A percentile compares a stretch with the other conserved stretches of the same genome.
Conservation (phyloP, 148 eudicot genomes). For the Talinum fruticosum region DNA sequence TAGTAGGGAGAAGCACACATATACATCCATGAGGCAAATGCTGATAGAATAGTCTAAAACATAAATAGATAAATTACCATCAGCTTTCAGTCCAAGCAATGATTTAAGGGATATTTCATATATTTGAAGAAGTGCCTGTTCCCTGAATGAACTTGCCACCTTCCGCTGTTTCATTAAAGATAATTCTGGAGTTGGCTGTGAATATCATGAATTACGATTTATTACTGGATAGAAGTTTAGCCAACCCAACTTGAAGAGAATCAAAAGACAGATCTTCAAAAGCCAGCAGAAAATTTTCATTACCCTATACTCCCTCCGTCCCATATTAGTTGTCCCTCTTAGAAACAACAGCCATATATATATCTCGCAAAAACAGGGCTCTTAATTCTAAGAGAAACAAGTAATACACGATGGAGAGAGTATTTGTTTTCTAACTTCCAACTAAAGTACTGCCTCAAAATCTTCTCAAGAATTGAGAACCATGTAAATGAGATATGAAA, state of each 20-base stretch:
- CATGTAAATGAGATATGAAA: too few species aligned
- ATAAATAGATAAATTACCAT: slow-evolving; percentile 47
- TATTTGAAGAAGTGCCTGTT: slow-evolving; percentile 64
- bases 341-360: too few species aligned
- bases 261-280: neutral
- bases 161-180: slow-evolving; percentile 69
- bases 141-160: slow-evolving; percentile 67
- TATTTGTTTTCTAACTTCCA: too few species aligned
- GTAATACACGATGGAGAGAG: too few species aligned
- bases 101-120: slow-evolving; percentile 83
- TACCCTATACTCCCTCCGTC: neutral
- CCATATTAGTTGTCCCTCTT: too few species aligned
- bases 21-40: slow-evolving; percentile 1
- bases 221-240: neutral
- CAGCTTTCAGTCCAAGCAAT: slow-evolving; percentile 63
- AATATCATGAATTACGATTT: slow-evolving; percentile 6
- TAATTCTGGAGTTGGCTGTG: slow-evolving; percentile 69
- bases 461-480: too few species aligned
- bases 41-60: neutral
- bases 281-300: neutral
- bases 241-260: neutral
- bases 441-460: too few species aligned
- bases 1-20: slow-evolving; percentile 3
- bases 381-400: too few species aligned
- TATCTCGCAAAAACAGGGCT: too few species aligned